Evolutionary conservation across 768 basidiomycete species (phyloP), one percentile per base, ranked within the genome.

Genomic region (Amanita brunnescens): DNA sequence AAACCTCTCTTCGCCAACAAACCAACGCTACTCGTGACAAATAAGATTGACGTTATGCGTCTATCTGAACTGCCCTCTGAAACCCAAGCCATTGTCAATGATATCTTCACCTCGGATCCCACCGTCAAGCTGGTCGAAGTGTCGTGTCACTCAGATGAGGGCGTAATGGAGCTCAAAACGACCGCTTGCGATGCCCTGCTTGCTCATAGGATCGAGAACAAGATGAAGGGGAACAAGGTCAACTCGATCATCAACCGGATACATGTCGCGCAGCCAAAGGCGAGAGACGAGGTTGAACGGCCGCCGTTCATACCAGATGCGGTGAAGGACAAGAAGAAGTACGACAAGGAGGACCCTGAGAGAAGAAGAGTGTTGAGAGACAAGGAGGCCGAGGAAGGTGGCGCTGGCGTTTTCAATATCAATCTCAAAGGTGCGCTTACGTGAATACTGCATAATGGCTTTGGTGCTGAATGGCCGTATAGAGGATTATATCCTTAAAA

Each of bases 91-190:
- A 76, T 93, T 54, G 85, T 98, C 18, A 83, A 95, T 54, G 90
- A 90, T 64, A 92, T 99, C 70, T 81, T 91, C 60, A 75, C 81
- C 59, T 55, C 64, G 6, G 86, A 88, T 58, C n/a, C 50, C 2
- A 81, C 76, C 59, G 85, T 92, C 2, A 73, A 79, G 57, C 77
- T 78, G 57, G 77, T 96, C 24, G 86, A 93, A 63, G 83, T 92
- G 14, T 98, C 96, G 14, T 95, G 92, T 65, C 84, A 92, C 72
- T 87, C 93, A 20, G 95, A 97, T 55, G 96, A 99, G 64, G 95
- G 95, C 24, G 94, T 99, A 55, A 97, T 94, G 87, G 85, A 89
- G 43, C 84, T 97, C 57, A 92, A 95, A 69, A 95, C 91, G 70
- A 83, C 80, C 55, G 93, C 95, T 1, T 99, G 96, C 69, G 96